These are phyloP conservation scores for Lobosporangium transversale DNA, from an alignment of 192 early-diverging fungal species.

Conservation along the genomic window DNA sequence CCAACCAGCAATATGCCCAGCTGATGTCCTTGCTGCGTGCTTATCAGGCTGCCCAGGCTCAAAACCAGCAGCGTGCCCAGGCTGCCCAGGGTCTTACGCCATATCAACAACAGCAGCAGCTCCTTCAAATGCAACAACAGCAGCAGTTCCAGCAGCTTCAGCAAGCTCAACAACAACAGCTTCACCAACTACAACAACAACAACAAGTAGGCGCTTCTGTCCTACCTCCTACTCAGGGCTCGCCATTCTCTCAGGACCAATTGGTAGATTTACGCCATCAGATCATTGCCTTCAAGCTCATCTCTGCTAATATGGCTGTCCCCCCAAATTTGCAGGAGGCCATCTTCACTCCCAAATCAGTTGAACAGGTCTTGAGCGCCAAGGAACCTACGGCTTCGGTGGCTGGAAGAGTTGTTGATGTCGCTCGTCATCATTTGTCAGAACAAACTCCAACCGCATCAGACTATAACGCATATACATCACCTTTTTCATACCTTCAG, in stretches of 20 bases:
- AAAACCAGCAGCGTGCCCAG: constrained; percentile 29
- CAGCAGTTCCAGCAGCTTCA: constrained; percentile 56
- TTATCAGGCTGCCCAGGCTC: constrained; percentile 44
- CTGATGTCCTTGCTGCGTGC: constrained; percentile 69
- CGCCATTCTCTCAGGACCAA: constrained; percentile 69
- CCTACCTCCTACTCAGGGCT: constrained; percentile 20
- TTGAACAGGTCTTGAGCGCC: constrained; percentile 54
- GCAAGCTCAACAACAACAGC: constrained; percentile 52
- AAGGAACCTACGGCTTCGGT: constrained; percentile 59
- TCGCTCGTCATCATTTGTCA: constrained; percentile 56
- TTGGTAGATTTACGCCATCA: constrained; percentile 78
- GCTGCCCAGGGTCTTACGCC: constrained; percentile 38
- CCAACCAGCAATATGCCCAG: constrained; percentile 77
- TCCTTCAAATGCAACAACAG: constrained; percentile 60
- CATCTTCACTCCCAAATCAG: constrained; percentile 65
- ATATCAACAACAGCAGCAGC: constrained; percentile 48
- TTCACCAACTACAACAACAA: constrained; percentile 50
- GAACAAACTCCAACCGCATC: constrained; percentile 49
- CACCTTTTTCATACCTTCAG: constrained; percentile 69
- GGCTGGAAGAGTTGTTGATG: constrained; percentile 64
- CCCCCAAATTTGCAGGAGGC: constrained; percentile 76
- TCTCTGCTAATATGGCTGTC: constrained; percentile 82
- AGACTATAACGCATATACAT: constrained; percentile 61
- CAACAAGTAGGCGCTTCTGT: constrained; percentile 31
- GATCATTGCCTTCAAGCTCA: constrained; percentile 85